phyloP scores from a whole-genome alignment of 352 stramenopile genomes.

The Thraustochytrium striatum region DNA sequence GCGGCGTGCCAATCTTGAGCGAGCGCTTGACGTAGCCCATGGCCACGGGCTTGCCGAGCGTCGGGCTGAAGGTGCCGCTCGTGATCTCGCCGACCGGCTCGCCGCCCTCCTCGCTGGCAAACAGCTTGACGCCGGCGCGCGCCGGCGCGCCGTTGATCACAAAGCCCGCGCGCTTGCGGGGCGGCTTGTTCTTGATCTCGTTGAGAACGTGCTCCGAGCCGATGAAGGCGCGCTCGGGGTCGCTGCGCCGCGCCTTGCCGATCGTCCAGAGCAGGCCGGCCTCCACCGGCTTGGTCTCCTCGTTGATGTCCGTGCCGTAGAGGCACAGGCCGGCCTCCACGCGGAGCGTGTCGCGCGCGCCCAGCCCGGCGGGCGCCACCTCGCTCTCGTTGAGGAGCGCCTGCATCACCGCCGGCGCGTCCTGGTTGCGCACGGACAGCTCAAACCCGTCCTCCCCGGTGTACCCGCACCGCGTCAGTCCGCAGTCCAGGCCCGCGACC shows the following conservation, averaged over 20 bases:
- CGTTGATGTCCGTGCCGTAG: constrained; percentile 96
- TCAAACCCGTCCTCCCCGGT: constrained; percentile 99
- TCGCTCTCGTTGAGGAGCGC: constrained; percentile 69
- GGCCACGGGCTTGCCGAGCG: constrained; percentile 90
- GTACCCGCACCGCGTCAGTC: constrained; percentile 92
- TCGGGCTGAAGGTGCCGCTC: constrained; percentile 91
- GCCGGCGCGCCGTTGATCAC: constrained; percentile 89
- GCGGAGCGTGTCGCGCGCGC: constrained; percentile 90
- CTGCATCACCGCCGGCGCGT: constrained; percentile 63
- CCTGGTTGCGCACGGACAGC: constrained; percentile 70
- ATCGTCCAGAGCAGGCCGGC: constrained; percentile 88
- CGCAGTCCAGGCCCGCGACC: constrained; percentile 70
- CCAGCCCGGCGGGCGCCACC: constrained; percentile 79
- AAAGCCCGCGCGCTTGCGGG: constrained; percentile 90
- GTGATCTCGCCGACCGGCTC: constrained; percentile 83
- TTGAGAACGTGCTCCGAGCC: constrained; percentile 90
- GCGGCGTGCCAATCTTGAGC: constrained; percentile 83
- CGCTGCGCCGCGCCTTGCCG: constrained; percentile 58
- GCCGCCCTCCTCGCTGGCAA: constrained; percentile 50
- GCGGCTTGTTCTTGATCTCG: constrained; percentile 85
- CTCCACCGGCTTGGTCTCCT: constrained; percentile 88
- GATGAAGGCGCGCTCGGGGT: constrained; percentile 84
- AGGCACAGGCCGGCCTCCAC: constrained; percentile 96
- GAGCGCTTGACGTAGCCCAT: constrained; percentile 96
- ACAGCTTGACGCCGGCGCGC: constrained; percentile 66